Evolutionary conservation across 192 early-diverging fungal genomes (phyloP), one percentile per base, ranked within the genome.

Genomic region (Coemansia sp.): DNA sequence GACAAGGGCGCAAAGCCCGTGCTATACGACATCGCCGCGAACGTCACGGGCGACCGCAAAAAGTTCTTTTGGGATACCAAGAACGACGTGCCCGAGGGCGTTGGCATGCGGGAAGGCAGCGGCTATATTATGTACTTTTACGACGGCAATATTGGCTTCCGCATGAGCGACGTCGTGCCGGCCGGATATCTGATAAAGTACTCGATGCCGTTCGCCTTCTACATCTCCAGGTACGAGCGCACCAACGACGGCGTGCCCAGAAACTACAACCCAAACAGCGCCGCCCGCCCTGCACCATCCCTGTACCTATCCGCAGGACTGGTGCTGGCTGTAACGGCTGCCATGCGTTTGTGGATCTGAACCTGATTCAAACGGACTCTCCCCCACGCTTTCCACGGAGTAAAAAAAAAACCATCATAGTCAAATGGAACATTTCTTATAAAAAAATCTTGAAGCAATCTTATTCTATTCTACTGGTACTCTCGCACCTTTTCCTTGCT

Each of bases 111-210:
- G n/a, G 77, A 80, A 61, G 77, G 77, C 45, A 67, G 58, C 52
- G 77, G 77, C 24, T 80, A 80, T 43, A 74, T 58, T 5, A 69
- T 80, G 77, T 74, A 71, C 67, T 67, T 80, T 60, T 80, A 80
- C 25, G 77, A 80, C 51, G 72, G 64, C 43, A 71, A 80, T 16
- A 70, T 80, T 51, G 77, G 77, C n/a, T 79, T 79, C 48, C 45
- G 67, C 46, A 80, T 74, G 72, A 80, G 77, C 35, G 72, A 74
- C 28, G 77, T 74, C 19, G 71, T 74, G 47, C 77, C 77, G 0
- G 67, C 77, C 2, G 77, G 77, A 2, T 74, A 74, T 28, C 57
- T 80, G 56, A 70, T 80, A 46, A 80, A 80, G 53, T 74, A 74
- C 56, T 64, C 71, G 0, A 80, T 80, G 77, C 77, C 77, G 23